Evolutionary conservation across 768 basidiomycete species (phyloP).

Genomic region (Tubosaeta sp.): DNA sequence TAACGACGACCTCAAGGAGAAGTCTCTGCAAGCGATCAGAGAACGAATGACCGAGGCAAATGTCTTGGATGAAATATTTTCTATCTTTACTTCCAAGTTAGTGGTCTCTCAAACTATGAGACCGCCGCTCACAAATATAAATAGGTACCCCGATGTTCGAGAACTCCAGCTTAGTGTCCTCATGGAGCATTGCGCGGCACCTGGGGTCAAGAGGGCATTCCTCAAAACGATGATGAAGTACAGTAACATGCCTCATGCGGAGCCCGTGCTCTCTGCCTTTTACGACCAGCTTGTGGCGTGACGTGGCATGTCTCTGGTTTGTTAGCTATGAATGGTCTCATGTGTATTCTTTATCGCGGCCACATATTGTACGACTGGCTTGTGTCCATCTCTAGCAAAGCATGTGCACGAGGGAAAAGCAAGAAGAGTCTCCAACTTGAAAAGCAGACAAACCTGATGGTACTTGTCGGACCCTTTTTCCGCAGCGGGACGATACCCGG

Average conservation of each 20-base stretch:
- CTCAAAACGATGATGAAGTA: not conserved
- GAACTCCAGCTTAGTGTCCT: slow-evolving; percentile 2
- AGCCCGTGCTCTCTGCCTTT: slow-evolving; percentile 10
- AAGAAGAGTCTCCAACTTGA: not conserved
- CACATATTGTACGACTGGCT: not conserved
- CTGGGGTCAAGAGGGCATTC: slow-evolving; percentile 1
- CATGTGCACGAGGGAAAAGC: not conserved
- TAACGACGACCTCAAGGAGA: slow-evolving; percentile 14
- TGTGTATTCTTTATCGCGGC: not conserved
- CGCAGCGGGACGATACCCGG: slow-evolving; percentile 72
- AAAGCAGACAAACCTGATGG: not conserved
- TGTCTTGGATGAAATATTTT: slow-evolving; percentile 24
- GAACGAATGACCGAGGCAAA: slow-evolving; percentile 15
- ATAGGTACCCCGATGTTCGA: slow-evolving; percentile 7
- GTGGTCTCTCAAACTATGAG: not conserved
- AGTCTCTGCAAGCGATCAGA: slow-evolving; percentile 17
- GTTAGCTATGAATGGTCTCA: not conserved
- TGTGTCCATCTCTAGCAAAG: not conserved
- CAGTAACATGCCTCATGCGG: slow-evolving; percentile 1
- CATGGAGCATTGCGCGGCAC: not conserved
- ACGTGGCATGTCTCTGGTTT: not conserved
- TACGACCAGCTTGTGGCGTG: slow-evolving; percentile 11
- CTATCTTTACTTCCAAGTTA: slow-evolving; percentile 24
- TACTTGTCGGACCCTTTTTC: slow-evolving; percentile 60
- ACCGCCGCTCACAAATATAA: not conserved